These are phyloP conservation scores for Ustilago tritici DNA, from an alignment of 1,284 basidiomycete species.

Conservation along the genomic window DNA sequence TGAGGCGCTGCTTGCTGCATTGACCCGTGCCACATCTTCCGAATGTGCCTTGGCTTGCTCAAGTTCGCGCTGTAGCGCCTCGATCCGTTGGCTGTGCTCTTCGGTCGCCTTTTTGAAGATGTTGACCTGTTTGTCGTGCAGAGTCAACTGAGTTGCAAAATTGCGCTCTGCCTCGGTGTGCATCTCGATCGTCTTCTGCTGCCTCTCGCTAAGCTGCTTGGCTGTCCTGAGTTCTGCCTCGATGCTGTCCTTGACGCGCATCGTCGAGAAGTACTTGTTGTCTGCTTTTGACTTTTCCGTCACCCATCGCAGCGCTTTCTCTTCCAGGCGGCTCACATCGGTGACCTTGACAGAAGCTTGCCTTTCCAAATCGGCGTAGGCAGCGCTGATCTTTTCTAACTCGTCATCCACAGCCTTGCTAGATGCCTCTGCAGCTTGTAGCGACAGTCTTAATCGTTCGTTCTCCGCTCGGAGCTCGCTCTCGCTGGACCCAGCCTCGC, in stretches of 20 bases:
- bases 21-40: conserved; percentile 39
- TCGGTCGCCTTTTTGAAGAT: conserved; percentile 58
- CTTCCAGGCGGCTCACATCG: conserved; percentile 82
- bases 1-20: conserved; percentile 47
- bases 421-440: conserved; percentile 57
- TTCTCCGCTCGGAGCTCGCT: conserved; percentile 73
- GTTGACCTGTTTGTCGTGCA: conserved; percentile 73
- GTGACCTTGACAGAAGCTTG: conserved; percentile 87
- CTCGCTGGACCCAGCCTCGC: conserved; percentile 7
- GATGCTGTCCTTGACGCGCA: conserved; percentile 87
- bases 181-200: conserved; percentile 80
- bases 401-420: conserved; percentile 76
- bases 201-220: conserved; percentile 79
- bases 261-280: conserved; percentile 91
- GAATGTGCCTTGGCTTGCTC: conserved; percentile 54
- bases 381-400: conserved; percentile 84
- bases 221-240: conserved; percentile 82
- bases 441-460: conserved; percentile 72
- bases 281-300: conserved; percentile 87
- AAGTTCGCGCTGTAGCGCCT: conserved; percentile 67
- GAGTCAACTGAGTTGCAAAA: conserved; percentile 75
- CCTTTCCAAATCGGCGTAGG: conserved; percentile 87
- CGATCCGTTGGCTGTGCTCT: conserved; percentile 57
- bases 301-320: conserved; percentile 74
- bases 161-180: conserved; percentile 78